Evolutionary conservation across 768 basidiomycete species (phyloP).

Genomic region (Phlebiopsis flavidoalba): DNA sequence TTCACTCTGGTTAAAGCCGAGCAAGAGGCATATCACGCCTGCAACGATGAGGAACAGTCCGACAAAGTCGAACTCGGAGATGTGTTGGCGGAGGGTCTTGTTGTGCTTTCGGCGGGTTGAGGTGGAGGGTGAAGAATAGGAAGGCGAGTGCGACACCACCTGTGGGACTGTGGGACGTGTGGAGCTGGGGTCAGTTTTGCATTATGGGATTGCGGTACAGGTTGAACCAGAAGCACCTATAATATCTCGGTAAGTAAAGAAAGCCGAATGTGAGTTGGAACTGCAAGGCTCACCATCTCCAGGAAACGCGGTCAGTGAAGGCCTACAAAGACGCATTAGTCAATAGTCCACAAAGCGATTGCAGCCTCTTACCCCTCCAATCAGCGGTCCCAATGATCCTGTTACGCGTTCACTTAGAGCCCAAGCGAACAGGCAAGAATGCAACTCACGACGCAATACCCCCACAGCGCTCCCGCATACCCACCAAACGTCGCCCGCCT

Average conservation of each 20-base stretch:
- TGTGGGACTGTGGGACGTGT: slow-evolving; percentile 25
- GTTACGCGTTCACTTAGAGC: slow-evolving; percentile 25
- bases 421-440: neutral
- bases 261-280: too few relatives aligned
- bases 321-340: slow-evolving; percentile 14
- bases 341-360: neutral
- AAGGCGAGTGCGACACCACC: slow-evolving; percentile 28
- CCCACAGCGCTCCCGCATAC: slow-evolving; percentile 33
- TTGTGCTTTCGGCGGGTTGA: slow-evolving; percentile 29
- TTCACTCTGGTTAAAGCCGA: slow-evolving; percentile 34
- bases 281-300: slow-evolving; percentile 31
- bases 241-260: too few relatives aligned
- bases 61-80: slow-evolving; percentile 33
- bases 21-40: slow-evolving; percentile 32
- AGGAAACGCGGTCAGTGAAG: slow-evolving; percentile 31
- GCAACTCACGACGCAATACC: slow-evolving; percentile 31
- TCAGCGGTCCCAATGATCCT: slow-evolving; percentile 40
- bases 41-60: slow-evolving; percentile 31
- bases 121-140: slow-evolving; percentile 31
- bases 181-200: neutral
- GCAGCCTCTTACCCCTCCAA: slow-evolving; percentile 27
- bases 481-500: slow-evolving; percentile 37
- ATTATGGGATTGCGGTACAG: slow-evolving; percentile 13
- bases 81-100: slow-evolving; percentile 26
- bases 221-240: slow-evolving; percentile 30